phyloP scores from a whole-genome alignment of 2,329 filamentous ascomycete species.

The Metarhizium anisopliae region DNA sequence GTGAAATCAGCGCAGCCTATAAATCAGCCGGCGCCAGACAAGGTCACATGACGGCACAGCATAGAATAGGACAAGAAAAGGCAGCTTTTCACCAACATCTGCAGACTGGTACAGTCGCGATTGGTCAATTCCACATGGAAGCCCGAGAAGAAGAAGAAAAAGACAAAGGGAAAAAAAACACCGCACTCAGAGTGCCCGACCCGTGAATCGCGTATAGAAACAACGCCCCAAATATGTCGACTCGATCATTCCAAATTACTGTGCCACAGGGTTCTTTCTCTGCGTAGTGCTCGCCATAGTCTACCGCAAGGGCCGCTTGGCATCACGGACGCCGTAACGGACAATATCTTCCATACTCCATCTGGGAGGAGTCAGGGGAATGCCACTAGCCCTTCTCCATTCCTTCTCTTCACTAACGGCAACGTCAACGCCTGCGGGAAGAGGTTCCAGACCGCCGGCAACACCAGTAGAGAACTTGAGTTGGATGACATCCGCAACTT shows the following conservation, averaged over 20 bases:
- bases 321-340: slow-evolving; percentile 63
- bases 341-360: slow-evolving; percentile 83
- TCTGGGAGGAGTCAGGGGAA: slow-evolving; percentile 66
- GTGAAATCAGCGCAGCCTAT: not conserved
- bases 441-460: slow-evolving; percentile 73
- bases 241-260: not conserved
- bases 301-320: slow-evolving; percentile 63
- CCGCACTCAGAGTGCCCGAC: slow-evolving; percentile 3
- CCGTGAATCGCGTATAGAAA: slow-evolving; percentile 7
- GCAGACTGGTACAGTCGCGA: slow-evolving; percentile 2
- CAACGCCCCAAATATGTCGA: slow-evolving; percentile 12
- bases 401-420: slow-evolving; percentile 64
- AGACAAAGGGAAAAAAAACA: slow-evolving; percentile 5
- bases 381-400: slow-evolving; percentile 50
- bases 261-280: not conserved
- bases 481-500: slow-evolving; percentile 85
- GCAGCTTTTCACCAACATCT: not conserved
- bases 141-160: not conserved
- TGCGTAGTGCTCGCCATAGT: not conserved
- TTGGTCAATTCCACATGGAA: slow-evolving; percentile 11
- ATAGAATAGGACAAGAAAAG: slow-evolving; percentile 1
- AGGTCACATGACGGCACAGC: not conserved
- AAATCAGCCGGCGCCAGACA: not conserved
- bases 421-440: slow-evolving; percentile 62
- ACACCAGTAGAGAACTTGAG: slow-evolving; percentile 96